These are phyloP conservation scores for Pythium utonaiense DNA, from an alignment of 352 stramenopile species.

Conservation along the genomic window DNA sequence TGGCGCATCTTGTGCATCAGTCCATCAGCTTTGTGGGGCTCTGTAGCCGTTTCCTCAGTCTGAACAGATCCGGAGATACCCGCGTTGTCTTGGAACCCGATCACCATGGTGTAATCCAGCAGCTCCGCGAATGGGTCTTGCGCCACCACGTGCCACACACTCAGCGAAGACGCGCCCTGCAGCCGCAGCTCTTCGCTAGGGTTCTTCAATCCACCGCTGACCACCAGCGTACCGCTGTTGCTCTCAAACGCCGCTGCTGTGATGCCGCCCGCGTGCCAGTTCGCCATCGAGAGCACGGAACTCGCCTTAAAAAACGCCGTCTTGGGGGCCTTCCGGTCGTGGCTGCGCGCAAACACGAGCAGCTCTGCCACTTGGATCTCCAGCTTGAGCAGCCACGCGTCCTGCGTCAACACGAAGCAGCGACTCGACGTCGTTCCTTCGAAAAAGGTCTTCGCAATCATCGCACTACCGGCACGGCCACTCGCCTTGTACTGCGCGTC, in stretches of 20 bases:
- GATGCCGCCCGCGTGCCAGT: constrained; percentile 56
- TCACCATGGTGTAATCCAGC: constrained; percentile 66
- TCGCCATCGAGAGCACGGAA: constrained; percentile 36
- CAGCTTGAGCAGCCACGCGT: constrained; percentile 41
- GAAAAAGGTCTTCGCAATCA: constrained; percentile 51
- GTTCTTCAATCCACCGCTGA: constrained; percentile 52
- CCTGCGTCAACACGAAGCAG: constrained; percentile 39
- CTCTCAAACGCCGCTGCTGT: constrained; percentile 42
- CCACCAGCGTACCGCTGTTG: constrained; percentile 35
- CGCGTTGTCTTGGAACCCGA: constrained; percentile 21
- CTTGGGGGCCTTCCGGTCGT: constrained; percentile 4
- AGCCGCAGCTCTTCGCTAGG: constrained; percentile 48
- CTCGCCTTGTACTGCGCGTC: constrained; percentile 39
- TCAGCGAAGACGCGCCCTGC: constrained; percentile 54
- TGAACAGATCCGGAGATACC: not conserved
- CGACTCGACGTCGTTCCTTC: constrained; percentile 26
- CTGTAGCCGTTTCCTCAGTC: not conserved
- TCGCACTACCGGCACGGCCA: constrained; percentile 3
- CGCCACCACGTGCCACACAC: constrained; percentile 49
- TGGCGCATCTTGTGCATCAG: constrained; percentile 14
- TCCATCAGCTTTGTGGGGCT: not conserved
- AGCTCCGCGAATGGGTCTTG: constrained; percentile 46
- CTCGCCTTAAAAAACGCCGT: constrained; percentile 33
- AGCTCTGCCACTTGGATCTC: constrained; percentile 50
- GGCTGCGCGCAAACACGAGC: constrained; percentile 33